Conservation (phyloP, 2,329 filamentous ascomycete species). For the Colletotrichum plurivorum region DNA sequence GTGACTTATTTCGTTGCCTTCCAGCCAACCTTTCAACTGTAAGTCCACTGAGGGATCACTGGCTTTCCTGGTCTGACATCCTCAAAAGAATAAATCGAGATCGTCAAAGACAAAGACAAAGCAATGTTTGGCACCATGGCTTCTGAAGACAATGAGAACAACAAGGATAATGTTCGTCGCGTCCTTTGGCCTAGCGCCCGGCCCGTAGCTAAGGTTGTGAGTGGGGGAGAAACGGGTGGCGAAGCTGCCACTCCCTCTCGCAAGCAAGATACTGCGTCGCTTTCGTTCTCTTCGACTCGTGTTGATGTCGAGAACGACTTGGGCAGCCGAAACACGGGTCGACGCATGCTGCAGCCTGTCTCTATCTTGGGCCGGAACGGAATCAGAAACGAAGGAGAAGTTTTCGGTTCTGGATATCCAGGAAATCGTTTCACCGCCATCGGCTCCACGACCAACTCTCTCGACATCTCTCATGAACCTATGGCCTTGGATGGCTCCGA, state of each 20-base stretch:
- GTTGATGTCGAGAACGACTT: background rate
- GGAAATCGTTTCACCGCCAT: background rate
- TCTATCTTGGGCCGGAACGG: constrained; percentile 15
- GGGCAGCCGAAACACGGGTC: background rate
- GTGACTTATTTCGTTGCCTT: too few relatives aligned
- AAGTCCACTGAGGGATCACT: too few relatives aligned
- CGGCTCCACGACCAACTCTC: background rate
- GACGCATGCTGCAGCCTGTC: constrained; percentile 27
- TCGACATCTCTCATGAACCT: background rate
- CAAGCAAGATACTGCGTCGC: background rate
- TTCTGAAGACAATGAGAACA: background rate
- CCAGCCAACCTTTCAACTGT: too few relatives aligned
- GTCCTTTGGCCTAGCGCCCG: constrained; percentile 8
- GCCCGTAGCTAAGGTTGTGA: background rate
- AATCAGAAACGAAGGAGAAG: background rate
- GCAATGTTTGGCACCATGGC: constrained; percentile 4
- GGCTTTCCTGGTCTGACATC: too few relatives aligned
- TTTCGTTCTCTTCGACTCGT: too few relatives aligned
- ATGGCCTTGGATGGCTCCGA: background rate
- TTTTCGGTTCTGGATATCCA: background rate
- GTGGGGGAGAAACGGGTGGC: background rate
- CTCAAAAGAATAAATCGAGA: too few relatives aligned
- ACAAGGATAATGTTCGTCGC: background rate
- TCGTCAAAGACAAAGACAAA: background rate
- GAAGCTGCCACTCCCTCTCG: background rate